Evolutionary conservation across 306 rosid genomes (phyloP).

Genomic region (Ammopiptanthus mongolicus): DNA sequence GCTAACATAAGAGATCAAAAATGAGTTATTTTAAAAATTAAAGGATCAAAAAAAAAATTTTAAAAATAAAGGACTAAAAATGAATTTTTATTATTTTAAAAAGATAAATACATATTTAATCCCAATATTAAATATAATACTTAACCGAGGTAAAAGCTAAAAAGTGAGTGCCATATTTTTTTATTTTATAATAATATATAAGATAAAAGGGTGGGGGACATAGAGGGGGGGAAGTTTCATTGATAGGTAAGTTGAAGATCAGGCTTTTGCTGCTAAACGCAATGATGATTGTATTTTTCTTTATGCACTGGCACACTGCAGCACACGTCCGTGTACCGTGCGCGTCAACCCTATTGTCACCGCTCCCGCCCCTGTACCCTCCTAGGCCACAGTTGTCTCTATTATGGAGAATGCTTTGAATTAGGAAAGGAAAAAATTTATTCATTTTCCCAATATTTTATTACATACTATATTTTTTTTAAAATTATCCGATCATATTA

Average conservation of each 20-base stretch:
- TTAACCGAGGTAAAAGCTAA: background rate
- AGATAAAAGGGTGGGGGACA: background rate
- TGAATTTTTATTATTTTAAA: too few relatives aligned
- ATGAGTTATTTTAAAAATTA: too few relatives aligned
- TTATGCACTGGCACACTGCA: constrained; percentile 34
- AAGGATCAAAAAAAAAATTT: too few relatives aligned
- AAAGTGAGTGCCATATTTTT: background rate
- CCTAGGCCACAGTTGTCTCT: constrained; percentile 9
- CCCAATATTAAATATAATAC: too few relatives aligned
- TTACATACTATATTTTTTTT: too few relatives aligned
- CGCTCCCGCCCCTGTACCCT: constrained; percentile 15
- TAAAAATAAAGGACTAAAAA: too few relatives aligned
- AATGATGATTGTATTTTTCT: constrained; percentile 36
- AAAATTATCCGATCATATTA: too few relatives aligned
- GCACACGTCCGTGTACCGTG: constrained; percentile 57
- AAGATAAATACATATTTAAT: too few relatives aligned
- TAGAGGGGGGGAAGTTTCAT: background rate
- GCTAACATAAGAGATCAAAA: too few relatives aligned
- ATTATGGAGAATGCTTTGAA: too few relatives aligned
- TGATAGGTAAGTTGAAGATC: constrained; percentile 25
- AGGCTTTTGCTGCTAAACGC: constrained; percentile 37
- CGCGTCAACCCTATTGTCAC: constrained; percentile 47
- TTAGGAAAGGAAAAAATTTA: too few relatives aligned
- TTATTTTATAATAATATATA: background rate
- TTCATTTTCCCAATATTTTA: too few relatives aligned